Conservation (phyloP, 345 rosid genomes). For the Mangifera indica region DNA sequence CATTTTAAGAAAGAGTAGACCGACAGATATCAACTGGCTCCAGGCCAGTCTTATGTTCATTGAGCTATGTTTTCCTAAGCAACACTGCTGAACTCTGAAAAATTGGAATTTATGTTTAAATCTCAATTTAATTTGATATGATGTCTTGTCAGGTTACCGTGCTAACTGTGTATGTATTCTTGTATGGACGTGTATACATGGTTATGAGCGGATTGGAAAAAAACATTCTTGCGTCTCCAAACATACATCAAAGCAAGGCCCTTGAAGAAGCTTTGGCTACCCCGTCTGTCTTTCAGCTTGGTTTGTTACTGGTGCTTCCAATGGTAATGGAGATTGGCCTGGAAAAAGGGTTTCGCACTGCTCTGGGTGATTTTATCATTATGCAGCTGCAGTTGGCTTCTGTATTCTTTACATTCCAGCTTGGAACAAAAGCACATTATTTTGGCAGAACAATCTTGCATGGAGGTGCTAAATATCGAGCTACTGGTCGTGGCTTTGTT, state of each 20-base stretch:
- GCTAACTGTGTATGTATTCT: conserved; percentile 76
- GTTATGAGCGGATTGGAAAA: conserved; percentile 85
- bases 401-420: conserved; percentile 94
- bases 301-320: conserved; percentile 77
- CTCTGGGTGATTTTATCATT: conserved; percentile 80
- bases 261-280: conserved; percentile 86
- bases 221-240: conserved; percentile 53
- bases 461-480: conserved; percentile 82
- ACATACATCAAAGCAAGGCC: conserved; percentile 67
- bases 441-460: conserved; percentile 92
- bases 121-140: conserved; percentile 13
- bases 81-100: background rate
- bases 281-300: conserved; percentile 81
- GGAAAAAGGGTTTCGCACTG: conserved; percentile 89
- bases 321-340: conserved; percentile 96
- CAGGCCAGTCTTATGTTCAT: background rate
- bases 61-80: background rate
- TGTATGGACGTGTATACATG: conserved; percentile 88
- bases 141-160: conserved; percentile 69
- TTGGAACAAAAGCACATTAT: conserved; percentile 94
- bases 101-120: background rate
- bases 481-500: conserved; percentile 88
- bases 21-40: no score
- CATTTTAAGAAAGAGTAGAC: no score
- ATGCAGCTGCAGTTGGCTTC: conserved; percentile 98